Percentiles rank a stretch among this genome's conserved stretches.
Evolutionary conservation across 2,329 filamentous ascomycete species (phyloP).

Genomic region (Coniochaeta pulveracea): DNA sequence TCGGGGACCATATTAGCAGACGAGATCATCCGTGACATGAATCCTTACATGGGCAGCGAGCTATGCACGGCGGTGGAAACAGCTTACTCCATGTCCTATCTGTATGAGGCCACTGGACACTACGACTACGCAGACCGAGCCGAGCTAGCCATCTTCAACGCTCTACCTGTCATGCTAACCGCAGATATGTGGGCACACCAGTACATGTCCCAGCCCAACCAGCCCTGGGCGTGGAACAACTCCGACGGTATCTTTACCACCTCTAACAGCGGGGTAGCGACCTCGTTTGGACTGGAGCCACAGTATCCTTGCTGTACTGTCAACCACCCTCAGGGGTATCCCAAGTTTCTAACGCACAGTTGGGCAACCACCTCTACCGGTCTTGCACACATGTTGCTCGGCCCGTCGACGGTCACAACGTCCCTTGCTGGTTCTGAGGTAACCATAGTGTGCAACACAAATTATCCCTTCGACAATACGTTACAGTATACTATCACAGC

Average conservation of each 20-base stretch:
- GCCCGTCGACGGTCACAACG: constrained; percentile 29
- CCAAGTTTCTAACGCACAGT: constrained; percentile 36
- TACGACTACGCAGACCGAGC: constrained; percentile 31
- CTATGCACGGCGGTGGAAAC: constrained; percentile 39
- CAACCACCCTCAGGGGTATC: constrained; percentile 40
- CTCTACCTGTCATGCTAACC: constrained; percentile 34
- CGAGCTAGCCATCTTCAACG: constrained; percentile 38
- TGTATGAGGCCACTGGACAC: constrained; percentile 36
- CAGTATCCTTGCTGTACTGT: constrained; percentile 42
- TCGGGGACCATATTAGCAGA: constrained; percentile 38
- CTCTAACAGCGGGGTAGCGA: constrained; percentile 26
- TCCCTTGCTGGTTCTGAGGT: constrained; percentile 19
- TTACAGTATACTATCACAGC: constrained; percentile 17
- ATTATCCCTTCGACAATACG: constrained; percentile 27
- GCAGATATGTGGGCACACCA: constrained; percentile 39
- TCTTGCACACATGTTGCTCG: constrained; percentile 37
- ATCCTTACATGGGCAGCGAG: constrained; percentile 31
- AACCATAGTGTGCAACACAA: constrained; percentile 31
- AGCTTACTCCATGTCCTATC: constrained; percentile 36
- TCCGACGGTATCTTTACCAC: constrained; percentile 31
- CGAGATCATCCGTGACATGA: constrained; percentile 31
- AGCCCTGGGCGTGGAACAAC: constrained; percentile 21
- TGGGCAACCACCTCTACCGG: constrained; percentile 26
- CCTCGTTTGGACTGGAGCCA: constrained; percentile 35
- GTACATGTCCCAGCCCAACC: constrained; percentile 38